Base-by-base conservation (phyloP, 2,329 filamentous ascomycete species). In the Neopestalotiopsis sp. region DNA sequence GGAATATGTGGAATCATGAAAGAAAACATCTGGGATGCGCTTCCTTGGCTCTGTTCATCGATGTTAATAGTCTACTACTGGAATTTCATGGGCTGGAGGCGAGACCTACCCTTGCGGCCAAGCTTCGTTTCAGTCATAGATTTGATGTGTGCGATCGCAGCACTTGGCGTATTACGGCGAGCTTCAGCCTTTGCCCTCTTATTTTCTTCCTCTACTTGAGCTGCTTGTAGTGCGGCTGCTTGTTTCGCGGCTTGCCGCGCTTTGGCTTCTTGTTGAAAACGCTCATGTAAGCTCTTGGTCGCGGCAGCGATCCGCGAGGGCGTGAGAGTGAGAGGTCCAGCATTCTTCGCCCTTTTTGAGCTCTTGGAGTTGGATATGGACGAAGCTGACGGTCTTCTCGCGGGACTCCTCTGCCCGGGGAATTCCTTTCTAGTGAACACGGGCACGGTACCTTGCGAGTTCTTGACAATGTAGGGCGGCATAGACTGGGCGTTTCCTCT, bases 81-180 rank as follows among this genome's bases (percentile, higher is more conserved):
- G 3, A n/a, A 17, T 24, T 49, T 10, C 9, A 49, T 28, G 24
- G 24, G 24, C 24, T 28, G 24, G 24, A 28, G n/a, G 62, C 45
- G 24, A n/a, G 10, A 57, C 64, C 10, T 38, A 57, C 64, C 30
- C 20, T 38, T 66, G 17, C 45, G 34, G n/a, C 42, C 12, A 34
- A 24, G n/a, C 28, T 49, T 67, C 32, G 4, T 32, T 12, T 24
- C 20, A 20, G 65, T 67, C 12, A 67, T 59, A n/a, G 58, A 60
- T 52, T 59, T 59, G 65, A 67, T 57, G 40, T 24, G 40, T 9
- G 52, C 52, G 42, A 67, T 67, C 6, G 38, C 65, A 34, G 32
- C 34, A 13, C 52, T 60, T 9, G 65, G 65, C 30, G 5, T 32
- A 30, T 67, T 67, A 3, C 12, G 20, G n/a, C 52, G 30, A 24